Percentiles rank a stretch among this genome's conserved stretches.
Evolutionary conservation across 495 filamentous ascomycete species (phyloP).

Genomic region (Usnea hakonensis): DNA sequence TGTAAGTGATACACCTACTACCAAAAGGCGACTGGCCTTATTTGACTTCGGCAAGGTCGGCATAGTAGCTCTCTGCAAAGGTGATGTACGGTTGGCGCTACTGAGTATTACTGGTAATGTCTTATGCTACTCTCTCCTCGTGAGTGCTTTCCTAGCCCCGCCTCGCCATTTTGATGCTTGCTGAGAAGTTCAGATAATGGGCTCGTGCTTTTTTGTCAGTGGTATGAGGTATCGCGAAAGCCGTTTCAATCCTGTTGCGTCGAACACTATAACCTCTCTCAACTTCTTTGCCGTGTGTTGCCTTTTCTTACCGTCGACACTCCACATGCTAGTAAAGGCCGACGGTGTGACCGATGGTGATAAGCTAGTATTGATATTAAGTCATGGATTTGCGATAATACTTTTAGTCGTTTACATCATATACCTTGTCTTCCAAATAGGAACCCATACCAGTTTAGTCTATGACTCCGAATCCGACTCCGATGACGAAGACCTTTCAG

Average conservation of each 20-base stretch:
- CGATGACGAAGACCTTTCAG: conserved; percentile 7
- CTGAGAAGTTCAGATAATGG: background rate
- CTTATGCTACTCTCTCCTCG: conserved; percentile 5
- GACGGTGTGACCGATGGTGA: too few species aligned
- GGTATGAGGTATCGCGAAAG: background rate
- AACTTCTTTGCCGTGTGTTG: background rate
- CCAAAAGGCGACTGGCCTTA: background rate
- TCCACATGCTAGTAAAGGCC: background rate
- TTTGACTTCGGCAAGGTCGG: background rate
- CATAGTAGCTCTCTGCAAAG: background rate
- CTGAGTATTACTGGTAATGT: background rate
- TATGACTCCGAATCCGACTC: conserved; percentile 16
- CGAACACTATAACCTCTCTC: background rate
- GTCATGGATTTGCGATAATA: conserved; percentile 33
- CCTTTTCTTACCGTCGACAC: background rate
- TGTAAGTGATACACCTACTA: background rate
- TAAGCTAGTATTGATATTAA: conserved; percentile 16
- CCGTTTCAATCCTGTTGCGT: background rate
- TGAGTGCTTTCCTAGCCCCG: background rate
- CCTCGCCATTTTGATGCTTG: background rate
- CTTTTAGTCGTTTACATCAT: conserved; percentile 60
- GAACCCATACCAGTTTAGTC: conserved; percentile 27
- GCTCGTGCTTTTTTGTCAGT: background rate
- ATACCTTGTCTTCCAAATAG: conserved; percentile 53
- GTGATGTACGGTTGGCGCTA: background rate